Evolutionary conservation across 192 early-diverging fungal genomes (phyloP).

Genomic region (Fimicolochytrium jonesii): DNA sequence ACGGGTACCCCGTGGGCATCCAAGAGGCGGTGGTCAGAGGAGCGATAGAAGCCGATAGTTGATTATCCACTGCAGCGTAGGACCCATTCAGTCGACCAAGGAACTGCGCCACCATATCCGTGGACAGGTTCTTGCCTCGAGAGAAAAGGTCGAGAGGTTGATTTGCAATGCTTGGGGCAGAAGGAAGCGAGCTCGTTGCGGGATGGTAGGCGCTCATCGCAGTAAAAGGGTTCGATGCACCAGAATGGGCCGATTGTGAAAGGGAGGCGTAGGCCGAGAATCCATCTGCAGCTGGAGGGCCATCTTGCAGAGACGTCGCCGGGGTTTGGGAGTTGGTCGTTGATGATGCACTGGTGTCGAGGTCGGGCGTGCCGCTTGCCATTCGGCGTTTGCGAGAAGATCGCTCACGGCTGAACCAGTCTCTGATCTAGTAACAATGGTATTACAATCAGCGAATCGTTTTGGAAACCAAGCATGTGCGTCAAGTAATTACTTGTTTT

Average conservation of each 20-base stretch:
- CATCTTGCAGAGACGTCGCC: neutral
- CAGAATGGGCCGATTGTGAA: too few relatives aligned
- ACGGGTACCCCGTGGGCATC: too few relatives aligned
- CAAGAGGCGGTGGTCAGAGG: too few relatives aligned
- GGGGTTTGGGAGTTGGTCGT: neutral
- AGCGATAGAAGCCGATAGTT: too few relatives aligned
- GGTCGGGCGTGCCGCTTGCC: neutral
- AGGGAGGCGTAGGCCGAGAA: neutral
- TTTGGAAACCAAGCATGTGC: neutral
- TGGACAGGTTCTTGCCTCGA: too few relatives aligned
- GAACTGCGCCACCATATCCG: too few relatives aligned
- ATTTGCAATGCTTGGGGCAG: too few relatives aligned
- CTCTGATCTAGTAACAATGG: neutral
- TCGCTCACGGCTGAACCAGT: conserved; percentile 15
- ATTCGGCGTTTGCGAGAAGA: neutral
- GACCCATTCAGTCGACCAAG: too few relatives aligned
- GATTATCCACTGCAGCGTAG: too few relatives aligned
- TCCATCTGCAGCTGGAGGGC: neutral
- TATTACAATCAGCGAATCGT: neutral
- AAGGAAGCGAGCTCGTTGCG: neutral
- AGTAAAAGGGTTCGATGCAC: too few relatives aligned
- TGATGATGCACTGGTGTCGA: neutral
- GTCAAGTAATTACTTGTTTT: conserved; percentile 8
- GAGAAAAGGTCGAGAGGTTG: neutral
- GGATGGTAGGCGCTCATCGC: too few relatives aligned